Evolutionary conservation across 345 rosid species (phyloP), one percentile per base, ranked within the genome.

Genomic region (Salix udensis): DNA sequence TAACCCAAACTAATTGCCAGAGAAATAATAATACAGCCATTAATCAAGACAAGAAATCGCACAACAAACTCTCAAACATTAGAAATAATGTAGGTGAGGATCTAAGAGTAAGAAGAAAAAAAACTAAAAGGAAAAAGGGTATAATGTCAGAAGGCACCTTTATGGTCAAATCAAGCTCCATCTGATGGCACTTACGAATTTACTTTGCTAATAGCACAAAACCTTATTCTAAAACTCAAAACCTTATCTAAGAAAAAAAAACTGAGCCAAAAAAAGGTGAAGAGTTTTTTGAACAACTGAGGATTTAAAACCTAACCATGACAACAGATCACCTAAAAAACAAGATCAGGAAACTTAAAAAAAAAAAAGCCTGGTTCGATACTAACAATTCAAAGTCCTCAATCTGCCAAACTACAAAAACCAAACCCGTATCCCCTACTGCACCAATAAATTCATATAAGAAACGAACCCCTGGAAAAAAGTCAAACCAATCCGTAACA

Each of bases 351-450:
- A 75, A 46, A 46, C 62, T 46, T 74, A 19, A 67, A 5, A 8
- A n/a, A n/a, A n/a, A n/a, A n/a, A n/a, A n/a, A n/a, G 34, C 58
- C 64, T 39, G 67, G 65, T 4, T 66, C 39, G 65, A 67, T 67
- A 28, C 66, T 15, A 66, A 67, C 71, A 58, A 48, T 21, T 23
- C 71, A 52, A 52, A 36, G 66, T 66, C 12, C 13, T 50, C n/a
- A 52, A 50, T 50, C 36, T 75, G 8, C 72, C 78, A 72, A 75
- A 52, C 72, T 34, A 75, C 78, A 23, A 67, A 75, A 67, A 53
- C 72, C 53, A 75, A 67, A 23, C 16, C 53, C 4, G 6, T 50
- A 16, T 65, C 46, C 60, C 60, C 69, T 18, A 24, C 34, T 30
- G n/a, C 24, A 26, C 28, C 26, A 31, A 64, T 42, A 18, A 18